Evolutionary conservation across 257 asterid genomes (phyloP).

Genomic region (Lycium ferocissimum): DNA sequence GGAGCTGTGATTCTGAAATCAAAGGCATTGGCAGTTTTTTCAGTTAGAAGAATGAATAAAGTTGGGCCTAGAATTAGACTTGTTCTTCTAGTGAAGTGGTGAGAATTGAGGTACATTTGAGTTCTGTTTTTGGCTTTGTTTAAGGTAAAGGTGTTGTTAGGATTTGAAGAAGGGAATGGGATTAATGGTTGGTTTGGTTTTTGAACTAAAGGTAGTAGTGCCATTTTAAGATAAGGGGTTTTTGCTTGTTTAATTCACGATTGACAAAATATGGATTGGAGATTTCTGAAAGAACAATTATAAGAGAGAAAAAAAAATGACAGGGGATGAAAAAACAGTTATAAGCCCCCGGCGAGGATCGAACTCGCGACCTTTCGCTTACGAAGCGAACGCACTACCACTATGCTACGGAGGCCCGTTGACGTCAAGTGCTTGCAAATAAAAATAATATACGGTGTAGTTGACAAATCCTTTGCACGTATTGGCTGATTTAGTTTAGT

Average conservation of each 20-base stretch:
- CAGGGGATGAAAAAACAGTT: no score
- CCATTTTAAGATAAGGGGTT: conserved; percentile 28
- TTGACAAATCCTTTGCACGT: not conserved
- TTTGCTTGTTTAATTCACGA: not conserved
- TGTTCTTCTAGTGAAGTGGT: conserved; percentile 43
- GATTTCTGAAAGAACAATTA: not conserved
- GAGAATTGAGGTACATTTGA: conserved; percentile 29
- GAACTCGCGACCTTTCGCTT: conserved; percentile 99
- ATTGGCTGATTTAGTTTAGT: not conserved
- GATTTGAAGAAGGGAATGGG: conserved; percentile 18
- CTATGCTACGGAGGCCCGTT: conserved; percentile 82
- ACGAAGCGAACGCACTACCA: conserved; percentile 99
- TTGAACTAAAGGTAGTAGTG: conserved; percentile 33
- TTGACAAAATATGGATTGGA: not conserved
- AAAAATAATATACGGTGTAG: no score
- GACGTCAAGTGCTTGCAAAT: rapidly evolving
- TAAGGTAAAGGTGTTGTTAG: not conserved
- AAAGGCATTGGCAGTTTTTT: conserved; percentile 42
- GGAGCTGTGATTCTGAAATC: conserved; percentile 70
- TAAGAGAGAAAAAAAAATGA: not conserved
- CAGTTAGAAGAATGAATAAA: conserved; percentile 28
- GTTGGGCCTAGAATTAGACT: conserved; percentile 30
- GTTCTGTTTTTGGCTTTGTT: conserved; percentile 31
- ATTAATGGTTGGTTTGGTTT: conserved; percentile 31
- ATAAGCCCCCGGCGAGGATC: conserved; percentile 97